Evolutionary conservation across 2,329 filamentous ascomycete genomes (phyloP), one percentile per base, ranked within the genome.

Genomic region (Calonectria fujianensis): DNA sequence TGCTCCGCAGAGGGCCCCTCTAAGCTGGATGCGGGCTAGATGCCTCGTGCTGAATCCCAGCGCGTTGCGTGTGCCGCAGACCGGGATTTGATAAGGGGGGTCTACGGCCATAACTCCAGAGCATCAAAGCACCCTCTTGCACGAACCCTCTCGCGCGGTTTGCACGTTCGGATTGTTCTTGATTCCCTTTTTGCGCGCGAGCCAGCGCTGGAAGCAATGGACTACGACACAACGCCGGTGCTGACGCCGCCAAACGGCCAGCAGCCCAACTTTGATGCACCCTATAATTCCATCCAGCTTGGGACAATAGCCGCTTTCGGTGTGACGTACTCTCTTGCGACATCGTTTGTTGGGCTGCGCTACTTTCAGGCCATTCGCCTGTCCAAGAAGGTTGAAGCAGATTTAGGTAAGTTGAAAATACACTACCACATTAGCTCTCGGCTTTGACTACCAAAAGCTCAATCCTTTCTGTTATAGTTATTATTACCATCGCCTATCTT

Each of bases 211-310:
- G 13, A 41, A 41, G 7, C 32, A 13, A 52, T 68, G 61, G 61
- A 61, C 20, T 8, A 35, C 10, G 9, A 50, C 18, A 69, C 52
- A 27, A 69, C 39, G 18, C 67, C 52, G 16, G 39, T 29, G 8
- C n/a, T 61, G 29, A 0, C 37, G 20, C 67, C 52, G 27, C 67
- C 67, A 9, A 16, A 61, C 37, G 67, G 67, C 51, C 51, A 69
- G 29, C 4, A 18, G 5, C 45, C 51, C 11, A 4, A 69, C 10
- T 69, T 69, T 18, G 27, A 61, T 20, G 51, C 51, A 20, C 52
- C 67, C 3, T 69, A 69, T 31, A 69, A 69, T 29, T 50, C 27
- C 35, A 54, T 69, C 20, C 67, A 69, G 52, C 35, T 35, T 6
- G 67, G 50, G 20, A 69, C 18, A 18, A 41, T 69, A 50, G 45